Evolutionary conservation across 2,329 filamentous ascomycete species (phyloP).

Genomic region (Colletotrichum ledebouriae): DNA sequence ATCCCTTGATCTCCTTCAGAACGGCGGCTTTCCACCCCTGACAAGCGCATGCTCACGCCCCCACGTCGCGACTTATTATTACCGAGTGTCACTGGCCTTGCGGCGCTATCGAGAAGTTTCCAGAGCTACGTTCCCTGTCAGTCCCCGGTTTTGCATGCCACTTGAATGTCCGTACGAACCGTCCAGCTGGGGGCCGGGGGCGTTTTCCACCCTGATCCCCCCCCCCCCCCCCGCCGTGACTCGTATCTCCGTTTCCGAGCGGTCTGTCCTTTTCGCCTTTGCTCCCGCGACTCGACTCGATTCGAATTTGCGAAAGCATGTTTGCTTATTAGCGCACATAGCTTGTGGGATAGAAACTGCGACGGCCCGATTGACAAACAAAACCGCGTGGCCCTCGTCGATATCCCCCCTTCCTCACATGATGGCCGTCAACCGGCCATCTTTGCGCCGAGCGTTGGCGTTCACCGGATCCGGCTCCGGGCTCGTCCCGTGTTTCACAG

Average conservation of each 20-base stretch:
- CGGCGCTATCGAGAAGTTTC: not conserved
- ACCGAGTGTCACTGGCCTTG: not conserved
- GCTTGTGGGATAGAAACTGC: not conserved
- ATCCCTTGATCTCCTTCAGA: slow-evolving; percentile 8
- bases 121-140: slow-evolving; percentile 18
- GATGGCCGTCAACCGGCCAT: slow-evolving; percentile 19
- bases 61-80: slow-evolving; percentile 19
- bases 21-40: slow-evolving; percentile 21
- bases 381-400: slow-evolving; percentile 4
- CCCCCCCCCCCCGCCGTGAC: slow-evolving; percentile 16
- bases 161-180: slow-evolving; percentile 24
- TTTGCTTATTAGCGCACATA: not conserved
- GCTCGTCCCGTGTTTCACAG: slow-evolving; percentile 45
- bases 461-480: slow-evolving; percentile 31
- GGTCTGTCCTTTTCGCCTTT: slow-evolving; percentile 7
- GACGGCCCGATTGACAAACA: slow-evolving; percentile 5
- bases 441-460: slow-evolving; percentile 31
- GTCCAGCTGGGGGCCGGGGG: not conserved
- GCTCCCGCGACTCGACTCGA: not conserved
- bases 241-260: slow-evolving; percentile 3
- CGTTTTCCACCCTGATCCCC: slow-evolving; percentile 25
- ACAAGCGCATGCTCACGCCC: slow-evolving; percentile 3
- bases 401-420: not conserved
- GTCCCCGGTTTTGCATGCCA: slow-evolving; percentile 18
- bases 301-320: slow-evolving; percentile 23